phyloP scores from a whole-genome alignment of 2,329 filamentous ascomycete genomes.

The Paecilomyces variotii region DNA sequence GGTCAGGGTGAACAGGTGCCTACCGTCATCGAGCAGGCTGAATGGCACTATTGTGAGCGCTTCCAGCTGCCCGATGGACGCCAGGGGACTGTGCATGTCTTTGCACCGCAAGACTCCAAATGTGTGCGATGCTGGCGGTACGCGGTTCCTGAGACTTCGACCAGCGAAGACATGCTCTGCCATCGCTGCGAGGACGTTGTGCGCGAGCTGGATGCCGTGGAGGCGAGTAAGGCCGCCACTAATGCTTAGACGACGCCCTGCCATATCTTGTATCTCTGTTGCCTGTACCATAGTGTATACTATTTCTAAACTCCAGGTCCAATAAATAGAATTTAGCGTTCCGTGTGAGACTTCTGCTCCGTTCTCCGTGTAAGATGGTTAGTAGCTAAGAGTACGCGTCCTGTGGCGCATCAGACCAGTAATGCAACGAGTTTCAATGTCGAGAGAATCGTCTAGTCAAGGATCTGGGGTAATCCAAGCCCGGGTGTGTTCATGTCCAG shows the following conservation, averaged over 20 bases:
- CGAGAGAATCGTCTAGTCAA: not conserved
- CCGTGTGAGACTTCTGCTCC: not conserved
- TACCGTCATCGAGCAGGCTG: slow-evolving; percentile 19
- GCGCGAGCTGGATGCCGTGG: slow-evolving; percentile 17
- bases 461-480: not conserved
- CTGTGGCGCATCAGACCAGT: not conserved
- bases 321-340: not conserved
- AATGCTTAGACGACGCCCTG: not conserved
- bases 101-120: slow-evolving; percentile 53
- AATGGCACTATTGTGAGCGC: slow-evolving; percentile 37
- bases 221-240: not conserved
- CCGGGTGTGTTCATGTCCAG: not conserved
- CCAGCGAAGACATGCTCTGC: slow-evolving; percentile 59
- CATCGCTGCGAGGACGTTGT: slow-evolving; percentile 63
- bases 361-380: not conserved
- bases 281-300: not conserved
- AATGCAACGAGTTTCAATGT: not conserved
- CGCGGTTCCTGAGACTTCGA: slow-evolving; percentile 45
- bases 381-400: not conserved
- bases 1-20: slow-evolving; percentile 20
- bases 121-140: slow-evolving; percentile 89
- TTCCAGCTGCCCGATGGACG: slow-evolving; percentile 29
- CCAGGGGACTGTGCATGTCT: slow-evolving; percentile 31
- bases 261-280: not conserved
- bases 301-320: not conserved